Evolutionary conservation across 495 filamentous ascomycete species (phyloP), one percentile per base, ranked within the genome.

Genomic region (Talaromyces trachyspermus): DNA sequence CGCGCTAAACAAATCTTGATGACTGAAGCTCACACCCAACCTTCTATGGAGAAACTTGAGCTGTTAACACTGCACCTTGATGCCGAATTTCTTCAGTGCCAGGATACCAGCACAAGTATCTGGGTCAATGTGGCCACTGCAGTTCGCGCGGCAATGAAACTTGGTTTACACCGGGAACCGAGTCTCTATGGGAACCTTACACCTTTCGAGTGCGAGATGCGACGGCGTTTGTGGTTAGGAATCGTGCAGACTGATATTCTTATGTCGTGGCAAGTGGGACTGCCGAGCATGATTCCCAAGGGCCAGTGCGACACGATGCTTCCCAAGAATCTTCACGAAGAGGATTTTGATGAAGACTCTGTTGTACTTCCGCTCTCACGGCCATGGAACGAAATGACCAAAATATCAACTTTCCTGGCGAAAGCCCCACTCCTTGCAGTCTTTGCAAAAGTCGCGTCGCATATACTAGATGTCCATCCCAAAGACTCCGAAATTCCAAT

Each of bases 401-500:
- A 59, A 9, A 50, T 57, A 23, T 54, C 64, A 1, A 72, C 66
- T 38, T 61, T 60, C 23, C 61, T 64, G 22, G 57, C 60, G 5
- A 76, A 73, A 47, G 48, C 57, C 5, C 59, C 62, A 14, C 54
- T 74, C 23, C 69, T 75, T 59, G 43, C 47, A 14, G 58, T 59
- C 5, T 70, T 76, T 36, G 68, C 67, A 5, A 63, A 69, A 35
- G 68, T 76, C 14, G 49, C 56, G 64, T 43, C 43, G 65, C 32
- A 56, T 57, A 25, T 43, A 49, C 36, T 51, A 6, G 53, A 61
- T 4, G 54, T 60, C 14, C 48, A 52, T 17, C 51, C 48, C 17
- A 49, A 48, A 17, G 69, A 72, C 41, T 52, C 77, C n/a, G 74
- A 77, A 43, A 53, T 67, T 26, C 58, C 70, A 17, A 79, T 88